These are phyloP conservation scores for Talaromyces adpressus DNA, from an alignment of 495 filamentous ascomycete genomes.

Conservation along the genomic window DNA sequence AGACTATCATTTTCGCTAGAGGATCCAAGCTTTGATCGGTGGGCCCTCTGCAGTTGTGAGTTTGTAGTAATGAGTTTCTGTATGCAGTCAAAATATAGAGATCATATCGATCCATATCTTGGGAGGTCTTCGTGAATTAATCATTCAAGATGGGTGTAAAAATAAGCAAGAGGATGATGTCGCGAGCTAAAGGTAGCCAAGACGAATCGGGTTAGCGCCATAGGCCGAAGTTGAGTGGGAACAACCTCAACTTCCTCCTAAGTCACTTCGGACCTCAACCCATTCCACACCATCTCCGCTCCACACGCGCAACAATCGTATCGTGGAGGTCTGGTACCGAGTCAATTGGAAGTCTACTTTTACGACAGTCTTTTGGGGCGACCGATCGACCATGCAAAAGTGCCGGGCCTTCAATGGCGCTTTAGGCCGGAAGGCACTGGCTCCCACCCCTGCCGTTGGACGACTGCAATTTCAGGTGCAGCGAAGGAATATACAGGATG, in stretches of 20 bases:
- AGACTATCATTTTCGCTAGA: slow-evolving; percentile 31
- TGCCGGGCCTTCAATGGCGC: slow-evolving; percentile 39
- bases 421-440: slow-evolving; percentile 35
- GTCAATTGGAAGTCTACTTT: slow-evolving; percentile 4
- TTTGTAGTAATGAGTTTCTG: not conserved
- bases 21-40: slow-evolving; percentile 11
- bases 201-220: not conserved
- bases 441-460: slow-evolving; percentile 23
- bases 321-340: slow-evolving; percentile 5
- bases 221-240: not conserved
- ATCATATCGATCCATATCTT: not conserved
- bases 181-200: not conserved
- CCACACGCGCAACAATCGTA: slow-evolving; percentile 3
- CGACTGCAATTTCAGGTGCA: slow-evolving; percentile 37
- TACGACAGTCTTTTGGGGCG: slow-evolving; percentile 8
- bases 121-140: not conserved
- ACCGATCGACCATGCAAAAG: slow-evolving; percentile 46
- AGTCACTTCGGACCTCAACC: not conserved
- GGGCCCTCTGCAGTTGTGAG: not conserved
- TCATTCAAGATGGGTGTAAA: not conserved
- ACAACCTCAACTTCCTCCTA: not conserved
- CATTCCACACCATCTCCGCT: slow-evolving; percentile 1
- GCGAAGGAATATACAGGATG: slow-evolving; percentile 62
- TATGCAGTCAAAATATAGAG: not conserved
- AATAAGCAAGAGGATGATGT: not conserved